These are phyloP conservation scores for Mycena epipterygia DNA, from an alignment of 768 basidiomycete genomes.

Conservation along the genomic window DNA sequence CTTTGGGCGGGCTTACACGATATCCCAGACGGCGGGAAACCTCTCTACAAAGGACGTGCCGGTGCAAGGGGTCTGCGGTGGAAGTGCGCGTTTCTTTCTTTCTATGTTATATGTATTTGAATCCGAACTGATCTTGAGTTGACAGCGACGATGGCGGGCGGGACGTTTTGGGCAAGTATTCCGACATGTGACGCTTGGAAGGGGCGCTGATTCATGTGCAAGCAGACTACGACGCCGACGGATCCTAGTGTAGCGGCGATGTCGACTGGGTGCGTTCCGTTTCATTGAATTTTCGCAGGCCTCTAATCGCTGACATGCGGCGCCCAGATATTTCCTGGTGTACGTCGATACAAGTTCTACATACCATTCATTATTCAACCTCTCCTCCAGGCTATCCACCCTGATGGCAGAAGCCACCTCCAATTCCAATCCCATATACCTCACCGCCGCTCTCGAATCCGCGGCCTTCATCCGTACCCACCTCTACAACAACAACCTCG, in stretches of 20 bases:
- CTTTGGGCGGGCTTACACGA: constrained; percentile 14
- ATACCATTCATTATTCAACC: background rate
- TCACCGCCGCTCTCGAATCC: constrained; percentile 18
- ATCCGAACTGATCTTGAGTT: background rate
- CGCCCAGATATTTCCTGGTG: constrained; percentile 22
- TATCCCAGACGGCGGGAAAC: background rate
- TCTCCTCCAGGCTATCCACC: constrained; percentile 1
- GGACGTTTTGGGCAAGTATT: constrained; percentile 6
- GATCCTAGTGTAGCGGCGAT: constrained; percentile 17
- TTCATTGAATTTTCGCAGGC: background rate
- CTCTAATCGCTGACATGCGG: no score
- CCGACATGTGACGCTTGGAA: background rate
- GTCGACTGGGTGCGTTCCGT: constrained; percentile 24
- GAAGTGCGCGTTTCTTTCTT: background rate
- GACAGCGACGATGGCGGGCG: constrained; percentile 14
- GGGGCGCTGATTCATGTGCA: background rate
- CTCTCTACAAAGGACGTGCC: background rate
- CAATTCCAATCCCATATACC: constrained; percentile 2
- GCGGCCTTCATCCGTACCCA: constrained; percentile 28
- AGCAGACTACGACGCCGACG: no score
- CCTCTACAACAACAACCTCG: constrained; percentile 1
- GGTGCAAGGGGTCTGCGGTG: background rate
- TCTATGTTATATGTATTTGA: background rate
- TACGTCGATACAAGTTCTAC: background rate
- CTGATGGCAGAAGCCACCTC: constrained; percentile 8